Evolutionary conservation across 2,329 filamentous ascomycete genomes (phyloP).

Genomic region (Penicillium aurantiogriseum): DNA sequence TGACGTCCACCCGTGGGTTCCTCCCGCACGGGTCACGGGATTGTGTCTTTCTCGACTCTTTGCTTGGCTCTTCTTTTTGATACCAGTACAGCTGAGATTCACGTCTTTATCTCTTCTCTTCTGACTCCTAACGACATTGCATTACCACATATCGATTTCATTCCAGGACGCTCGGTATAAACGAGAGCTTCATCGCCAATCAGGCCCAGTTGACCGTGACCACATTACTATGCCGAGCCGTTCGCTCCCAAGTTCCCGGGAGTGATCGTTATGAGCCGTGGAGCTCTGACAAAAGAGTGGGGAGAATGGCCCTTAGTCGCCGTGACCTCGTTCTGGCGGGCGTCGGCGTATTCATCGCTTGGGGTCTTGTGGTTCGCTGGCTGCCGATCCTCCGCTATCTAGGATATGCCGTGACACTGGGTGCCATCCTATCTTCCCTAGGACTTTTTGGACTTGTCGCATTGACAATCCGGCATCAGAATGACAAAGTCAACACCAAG

Average conservation of each 20-base stretch:
- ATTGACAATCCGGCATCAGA: slow-evolving; percentile 51
- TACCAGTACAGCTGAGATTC: background rate
- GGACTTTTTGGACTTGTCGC: slow-evolving; percentile 60
- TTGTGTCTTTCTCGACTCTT: slow-evolving; percentile 10
- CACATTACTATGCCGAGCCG: slow-evolving; percentile 17
- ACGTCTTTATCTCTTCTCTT: background rate
- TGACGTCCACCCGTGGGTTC: slow-evolving; percentile 16
- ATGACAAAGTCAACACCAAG: slow-evolving; percentile 43
- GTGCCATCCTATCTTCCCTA: slow-evolving; percentile 56
- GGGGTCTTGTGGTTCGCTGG: slow-evolving; percentile 83
- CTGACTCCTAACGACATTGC: background rate
- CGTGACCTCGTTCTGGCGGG: slow-evolving; percentile 45
- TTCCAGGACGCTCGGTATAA: background rate
- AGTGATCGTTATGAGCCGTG: slow-evolving; percentile 36
- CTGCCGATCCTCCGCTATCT: slow-evolving; percentile 78
- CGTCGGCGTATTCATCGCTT: slow-evolving; percentile 65
- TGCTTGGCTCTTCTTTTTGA: slow-evolving; percentile 2
- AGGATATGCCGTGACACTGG: slow-evolving; percentile 77
- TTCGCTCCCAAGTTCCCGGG: slow-evolving; percentile 15
- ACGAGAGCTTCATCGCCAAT: background rate
- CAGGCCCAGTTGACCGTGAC: background rate
- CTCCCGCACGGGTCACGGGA: slow-evolving; percentile 21
- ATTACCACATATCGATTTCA: background rate
- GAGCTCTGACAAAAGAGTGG: slow-evolving; percentile 44
- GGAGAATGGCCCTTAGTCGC: slow-evolving; percentile 49